Percentiles rank a stretch among this genome's conserved stretches.
Conservation (phyloP, 352 stramenopile genomes). For the Blastocystis sp. region DNA sequence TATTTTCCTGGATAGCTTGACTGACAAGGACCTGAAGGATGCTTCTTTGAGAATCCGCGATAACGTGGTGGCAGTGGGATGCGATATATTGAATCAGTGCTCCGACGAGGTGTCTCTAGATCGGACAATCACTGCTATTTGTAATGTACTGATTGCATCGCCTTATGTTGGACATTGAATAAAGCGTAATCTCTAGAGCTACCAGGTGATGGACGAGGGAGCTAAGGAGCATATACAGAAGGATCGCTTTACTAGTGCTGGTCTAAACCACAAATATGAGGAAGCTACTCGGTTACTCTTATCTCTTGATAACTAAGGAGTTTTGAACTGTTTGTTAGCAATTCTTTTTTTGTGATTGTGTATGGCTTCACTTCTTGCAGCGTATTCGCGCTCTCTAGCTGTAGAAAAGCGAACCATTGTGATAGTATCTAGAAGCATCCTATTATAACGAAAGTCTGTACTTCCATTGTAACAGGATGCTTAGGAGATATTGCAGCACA, state of each 20-base stretch:
- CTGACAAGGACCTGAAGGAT: background rate
- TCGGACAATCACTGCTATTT: background rate
- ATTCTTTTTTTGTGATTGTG: background rate
- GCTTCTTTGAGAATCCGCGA: background rate
- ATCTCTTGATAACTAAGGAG: background rate
- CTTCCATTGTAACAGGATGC: conserved; percentile 26
- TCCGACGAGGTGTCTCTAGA: background rate
- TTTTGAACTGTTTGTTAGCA: background rate
- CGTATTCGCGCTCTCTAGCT: conserved; percentile 4
- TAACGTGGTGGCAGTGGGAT: background rate
- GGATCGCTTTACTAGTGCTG: background rate
- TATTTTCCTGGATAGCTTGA: background rate
- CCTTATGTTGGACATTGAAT: background rate
- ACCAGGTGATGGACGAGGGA: background rate
- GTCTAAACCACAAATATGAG: background rate
- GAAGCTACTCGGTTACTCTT: background rate
- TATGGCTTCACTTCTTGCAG: background rate
- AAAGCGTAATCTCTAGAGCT: background rate
- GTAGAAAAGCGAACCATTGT: background rate
- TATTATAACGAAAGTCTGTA: conserved; percentile 28
- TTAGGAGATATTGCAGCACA: conserved; percentile 49
- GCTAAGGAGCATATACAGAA: background rate
- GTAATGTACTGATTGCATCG: background rate
- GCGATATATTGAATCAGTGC: background rate
- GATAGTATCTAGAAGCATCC: background rate